Percentiles rank a stretch among this genome's conserved stretches.
phyloP scores from a whole-genome alignment of 2,329 filamentous ascomycete species.

The Cordyceps militaris region DNA sequence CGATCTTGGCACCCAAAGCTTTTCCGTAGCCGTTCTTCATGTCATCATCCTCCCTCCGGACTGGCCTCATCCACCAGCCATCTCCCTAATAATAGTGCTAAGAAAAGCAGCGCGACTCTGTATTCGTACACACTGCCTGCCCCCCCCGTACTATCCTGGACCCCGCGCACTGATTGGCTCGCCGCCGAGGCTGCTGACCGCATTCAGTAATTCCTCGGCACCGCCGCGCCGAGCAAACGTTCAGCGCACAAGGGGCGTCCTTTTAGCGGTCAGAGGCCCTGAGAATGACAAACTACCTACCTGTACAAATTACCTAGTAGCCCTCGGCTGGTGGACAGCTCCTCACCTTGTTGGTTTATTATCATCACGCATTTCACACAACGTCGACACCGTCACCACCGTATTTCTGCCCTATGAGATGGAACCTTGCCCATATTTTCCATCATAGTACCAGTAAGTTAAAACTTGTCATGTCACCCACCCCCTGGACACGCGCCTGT shows the following conservation, averaged over 20 bases:
- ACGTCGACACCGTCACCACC: too few species aligned
- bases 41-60: too few species aligned
- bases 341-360: too few species aligned
- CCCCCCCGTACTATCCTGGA: neutral
- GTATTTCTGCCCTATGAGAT: neutral
- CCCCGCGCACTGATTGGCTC: neutral
- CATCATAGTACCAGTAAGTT: too few species aligned
- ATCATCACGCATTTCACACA: too few species aligned
- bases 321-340: too few species aligned
- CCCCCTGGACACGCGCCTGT: neutral
- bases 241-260: neutral
- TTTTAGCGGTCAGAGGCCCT: neutral
- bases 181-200: neutral
- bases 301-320: too few species aligned
- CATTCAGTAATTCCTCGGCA: constrained; percentile 7
- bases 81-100: neutral
- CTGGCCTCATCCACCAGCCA: too few species aligned
- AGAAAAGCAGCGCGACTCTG: neutral
- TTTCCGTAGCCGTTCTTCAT: neutral
- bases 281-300: too few species aligned
- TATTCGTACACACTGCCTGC: neutral
- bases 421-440: neutral
- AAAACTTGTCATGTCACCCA: neutral
- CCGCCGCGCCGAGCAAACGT: neutral
- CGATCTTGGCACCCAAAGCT: too few species aligned